phyloP scores from a whole-genome alignment of 2,329 filamentous ascomycete genomes.

The Emergomyces pasteurianus region DNA sequence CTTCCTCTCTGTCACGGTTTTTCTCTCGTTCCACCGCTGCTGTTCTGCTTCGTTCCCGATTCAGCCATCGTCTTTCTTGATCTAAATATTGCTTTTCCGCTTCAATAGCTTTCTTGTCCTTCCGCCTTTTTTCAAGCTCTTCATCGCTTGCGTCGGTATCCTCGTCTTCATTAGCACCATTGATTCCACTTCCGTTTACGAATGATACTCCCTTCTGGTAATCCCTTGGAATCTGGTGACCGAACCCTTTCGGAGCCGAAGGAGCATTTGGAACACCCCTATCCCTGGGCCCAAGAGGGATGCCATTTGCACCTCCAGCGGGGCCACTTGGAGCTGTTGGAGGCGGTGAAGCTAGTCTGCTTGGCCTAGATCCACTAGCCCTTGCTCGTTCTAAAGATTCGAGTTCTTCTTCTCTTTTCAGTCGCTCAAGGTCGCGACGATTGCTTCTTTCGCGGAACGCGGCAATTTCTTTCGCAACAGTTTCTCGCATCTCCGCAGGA shows the following conservation, averaged over 20 bases:
- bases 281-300: constrained; percentile 62
- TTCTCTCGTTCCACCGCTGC: constrained; percentile 77
- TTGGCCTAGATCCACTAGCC: constrained; percentile 47
- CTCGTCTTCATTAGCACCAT: constrained; percentile 57
- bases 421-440: constrained; percentile 73
- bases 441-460: constrained; percentile 89
- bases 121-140: constrained; percentile 63
- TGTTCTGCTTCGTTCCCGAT: constrained; percentile 71
- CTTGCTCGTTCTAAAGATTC: constrained; percentile 73
- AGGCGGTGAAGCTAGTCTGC: constrained; percentile 61
- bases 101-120: constrained; percentile 61
- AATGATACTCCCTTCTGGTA: constrained; percentile 71
- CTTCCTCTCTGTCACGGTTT: constrained; percentile 66
- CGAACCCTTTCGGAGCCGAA: constrained; percentile 54
- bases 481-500: constrained; percentile 88
- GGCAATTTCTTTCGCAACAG: constrained; percentile 84
- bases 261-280: constrained; percentile 62
- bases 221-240: constrained; percentile 53
- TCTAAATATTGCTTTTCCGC: constrained; percentile 71
- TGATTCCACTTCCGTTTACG: constrained; percentile 63
- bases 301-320: constrained; percentile 55
- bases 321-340: constrained; percentile 50
- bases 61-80: constrained; percentile 80
- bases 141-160: constrained; percentile 80
- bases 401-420: constrained; percentile 81